Evolutionary conservation across 1,284 basidiomycete species (phyloP).

Genomic region (Puccinia brachypodii): DNA sequence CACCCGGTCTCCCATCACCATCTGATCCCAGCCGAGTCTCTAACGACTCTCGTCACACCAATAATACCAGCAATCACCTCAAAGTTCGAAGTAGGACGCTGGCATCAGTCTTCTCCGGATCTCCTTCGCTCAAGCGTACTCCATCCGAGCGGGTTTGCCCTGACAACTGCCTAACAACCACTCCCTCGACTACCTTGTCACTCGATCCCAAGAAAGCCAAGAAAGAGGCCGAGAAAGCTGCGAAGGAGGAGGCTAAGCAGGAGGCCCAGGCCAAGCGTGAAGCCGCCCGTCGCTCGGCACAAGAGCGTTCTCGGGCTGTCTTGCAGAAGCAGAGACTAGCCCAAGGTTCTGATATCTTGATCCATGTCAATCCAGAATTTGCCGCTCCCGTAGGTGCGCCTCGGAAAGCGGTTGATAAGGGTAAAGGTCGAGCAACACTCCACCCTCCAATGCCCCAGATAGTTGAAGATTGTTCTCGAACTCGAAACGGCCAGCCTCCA

Average conservation of each 20-base stretch:
- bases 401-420: conserved; percentile 43
- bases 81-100: conserved; percentile 65
- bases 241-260: conserved; percentile 76
- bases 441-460: conserved; percentile 48
- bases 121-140: conserved; percentile 42
- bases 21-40: not conserved
- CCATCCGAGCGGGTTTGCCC: conserved; percentile 29
- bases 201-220: conserved; percentile 79
- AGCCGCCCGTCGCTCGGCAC: conserved; percentile 67
- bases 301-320: conserved; percentile 88
- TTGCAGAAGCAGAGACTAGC: conserved; percentile 73
- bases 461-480: conserved; percentile 44
- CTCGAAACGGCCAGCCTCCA: conserved; percentile 12
- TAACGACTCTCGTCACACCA: conserved; percentile 15
- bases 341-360: conserved; percentile 38
- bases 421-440: conserved; percentile 42
- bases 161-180: conserved; percentile 54
- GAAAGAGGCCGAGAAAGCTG: conserved; percentile 81
- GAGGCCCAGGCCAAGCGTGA: conserved; percentile 67
- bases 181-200: conserved; percentile 59
- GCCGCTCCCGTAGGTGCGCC: conserved; percentile 44
- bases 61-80: conserved; percentile 67
- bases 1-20: conserved; percentile 22
- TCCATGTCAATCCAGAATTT: conserved; percentile 45
- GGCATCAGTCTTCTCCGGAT: conserved; percentile 40